phyloP scores from a whole-genome alignment of 257 asterid genomes.

The Solanum rostratum region DNA sequence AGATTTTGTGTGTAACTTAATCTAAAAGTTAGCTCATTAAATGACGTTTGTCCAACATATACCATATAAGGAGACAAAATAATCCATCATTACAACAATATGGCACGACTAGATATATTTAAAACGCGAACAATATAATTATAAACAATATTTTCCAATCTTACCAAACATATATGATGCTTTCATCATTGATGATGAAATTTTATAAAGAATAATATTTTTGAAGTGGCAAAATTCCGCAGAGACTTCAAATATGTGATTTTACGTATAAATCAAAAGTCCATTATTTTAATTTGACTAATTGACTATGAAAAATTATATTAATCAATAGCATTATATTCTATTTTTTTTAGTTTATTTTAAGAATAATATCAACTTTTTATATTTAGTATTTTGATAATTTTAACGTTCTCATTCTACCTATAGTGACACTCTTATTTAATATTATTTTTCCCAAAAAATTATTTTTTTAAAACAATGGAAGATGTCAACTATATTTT shows the following conservation, averaged over 20 bases:
- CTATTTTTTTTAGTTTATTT: background rate
- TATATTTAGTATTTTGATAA: background rate
- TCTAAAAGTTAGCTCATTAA: background rate
- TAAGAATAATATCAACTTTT: background rate
- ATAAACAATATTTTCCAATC: too few relatives aligned
- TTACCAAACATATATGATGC: too few relatives aligned
- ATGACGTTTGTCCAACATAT: background rate
- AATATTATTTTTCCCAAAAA: background rate
- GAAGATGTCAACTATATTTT: background rate
- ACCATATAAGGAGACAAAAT: background rate
- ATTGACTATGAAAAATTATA: background rate
- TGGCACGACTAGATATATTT: background rate
- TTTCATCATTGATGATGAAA: background rate
- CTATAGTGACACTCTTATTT: too few relatives aligned
- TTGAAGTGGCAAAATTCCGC: too few relatives aligned
- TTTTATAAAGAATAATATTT: background rate
- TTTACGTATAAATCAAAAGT: background rate
- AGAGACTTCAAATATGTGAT: background rate
- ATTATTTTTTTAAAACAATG: accelerated
- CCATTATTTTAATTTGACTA: background rate
- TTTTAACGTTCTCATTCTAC: background rate
- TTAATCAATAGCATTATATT: background rate
- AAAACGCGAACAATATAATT: too few relatives aligned
- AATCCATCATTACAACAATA: background rate
- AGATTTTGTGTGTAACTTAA: background rate